Evolutionary conservation across 2,329 filamentous ascomycete species (phyloP).

Genomic region (Trichoderma aggressivum): DNA sequence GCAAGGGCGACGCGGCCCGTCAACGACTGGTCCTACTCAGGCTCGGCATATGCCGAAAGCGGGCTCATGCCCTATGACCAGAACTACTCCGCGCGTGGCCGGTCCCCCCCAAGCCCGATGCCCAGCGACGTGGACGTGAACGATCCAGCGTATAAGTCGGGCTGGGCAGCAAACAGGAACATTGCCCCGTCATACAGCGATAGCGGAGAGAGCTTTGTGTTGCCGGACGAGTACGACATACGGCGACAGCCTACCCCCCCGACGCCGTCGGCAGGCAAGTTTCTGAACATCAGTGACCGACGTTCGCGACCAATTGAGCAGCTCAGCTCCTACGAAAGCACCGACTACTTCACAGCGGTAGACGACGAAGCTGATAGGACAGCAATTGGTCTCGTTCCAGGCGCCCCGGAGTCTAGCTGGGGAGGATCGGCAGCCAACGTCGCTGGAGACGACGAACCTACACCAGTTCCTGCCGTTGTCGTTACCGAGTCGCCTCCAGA

Average conservation of each 20-base stretch:
- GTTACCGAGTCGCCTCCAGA: background rate
- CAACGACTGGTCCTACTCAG: slow-evolving; percentile 43
- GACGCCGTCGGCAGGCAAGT: slow-evolving; percentile 17
- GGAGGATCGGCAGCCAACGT: background rate
- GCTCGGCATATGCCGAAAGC: slow-evolving; percentile 37
- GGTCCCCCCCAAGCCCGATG: slow-evolving; percentile 52
- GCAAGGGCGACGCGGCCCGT: slow-evolving; percentile 42
- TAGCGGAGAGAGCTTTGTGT: slow-evolving; percentile 25
- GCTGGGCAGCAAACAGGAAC: slow-evolving; percentile 38
- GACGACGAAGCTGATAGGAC: background rate
- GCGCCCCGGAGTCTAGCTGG: background rate
- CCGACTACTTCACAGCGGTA: slow-evolving; percentile 1
- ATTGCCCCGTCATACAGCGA: slow-evolving; percentile 42
- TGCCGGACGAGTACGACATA: slow-evolving; percentile 14
- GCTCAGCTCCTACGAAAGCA: background rate
- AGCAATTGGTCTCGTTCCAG: background rate
- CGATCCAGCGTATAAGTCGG: slow-evolving; percentile 33
- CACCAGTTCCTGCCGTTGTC: background rate
- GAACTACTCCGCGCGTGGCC: slow-evolving; percentile 48
- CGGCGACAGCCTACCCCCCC: slow-evolving; percentile 19
- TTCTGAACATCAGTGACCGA: slow-evolving; percentile 13
- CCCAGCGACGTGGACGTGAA: slow-evolving; percentile 42
- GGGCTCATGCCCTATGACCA: slow-evolving; percentile 38
- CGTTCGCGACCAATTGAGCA: background rate
- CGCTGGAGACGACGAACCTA: background rate